Evolutionary conservation across 306 rosid species (phyloP).

Genomic region (Boehmeria nivea): DNA sequence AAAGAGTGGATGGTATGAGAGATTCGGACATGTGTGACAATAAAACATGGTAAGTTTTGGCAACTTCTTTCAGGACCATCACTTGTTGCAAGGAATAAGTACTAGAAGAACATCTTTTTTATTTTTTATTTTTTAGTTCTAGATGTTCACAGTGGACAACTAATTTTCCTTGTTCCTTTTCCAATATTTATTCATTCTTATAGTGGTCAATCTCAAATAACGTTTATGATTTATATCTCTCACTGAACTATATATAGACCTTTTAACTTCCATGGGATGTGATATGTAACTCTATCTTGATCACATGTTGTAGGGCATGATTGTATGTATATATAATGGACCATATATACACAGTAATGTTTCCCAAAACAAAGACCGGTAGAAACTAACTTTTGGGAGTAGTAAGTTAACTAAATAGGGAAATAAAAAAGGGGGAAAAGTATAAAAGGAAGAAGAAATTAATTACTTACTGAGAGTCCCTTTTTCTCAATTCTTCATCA

Average conservation of each 20-base stretch:
- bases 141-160: conserved; percentile 1
- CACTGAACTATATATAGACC: conserved; percentile 1
- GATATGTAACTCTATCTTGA: conserved; percentile 11
- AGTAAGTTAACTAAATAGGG: no score
- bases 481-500: conserved; percentile 57
- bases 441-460: not conserved
- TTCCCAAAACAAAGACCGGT: no score
- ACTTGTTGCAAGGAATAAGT: conserved; percentile 1
- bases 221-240: conserved; percentile 1
- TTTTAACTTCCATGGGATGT: conserved; percentile 6
- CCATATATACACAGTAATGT: no score
- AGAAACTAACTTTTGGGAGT: no score
- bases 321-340: not conserved
- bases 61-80: conserved; percentile 7
- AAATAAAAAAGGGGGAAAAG: no score
- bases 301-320: conserved; percentile 16
- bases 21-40: conserved; percentile 23
- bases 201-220: conserved; percentile 8
- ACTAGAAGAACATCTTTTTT: not conserved
- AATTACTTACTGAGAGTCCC: conserved; percentile 58
- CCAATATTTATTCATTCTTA: no score
- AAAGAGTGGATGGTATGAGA: conserved; percentile 41
- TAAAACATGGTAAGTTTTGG: conserved; percentile 9
- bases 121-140: not conserved
- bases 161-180: no score